phyloP scores from a whole-genome alignment of 176 grass and related monocot genomes.

The Areca catechu region DNA sequence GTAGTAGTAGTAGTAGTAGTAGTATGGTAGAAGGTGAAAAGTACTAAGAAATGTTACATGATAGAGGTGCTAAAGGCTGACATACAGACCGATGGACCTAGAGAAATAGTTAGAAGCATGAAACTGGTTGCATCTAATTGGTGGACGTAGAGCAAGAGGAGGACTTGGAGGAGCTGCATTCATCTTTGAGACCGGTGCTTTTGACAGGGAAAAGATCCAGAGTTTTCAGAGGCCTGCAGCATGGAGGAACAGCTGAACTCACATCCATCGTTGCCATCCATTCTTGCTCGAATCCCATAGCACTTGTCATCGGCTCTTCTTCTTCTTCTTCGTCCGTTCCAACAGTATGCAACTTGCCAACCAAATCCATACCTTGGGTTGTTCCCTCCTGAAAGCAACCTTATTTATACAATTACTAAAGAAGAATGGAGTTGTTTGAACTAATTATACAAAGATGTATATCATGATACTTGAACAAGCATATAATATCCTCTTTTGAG shows the following conservation, averaged over 20 bases:
- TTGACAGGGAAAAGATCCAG: slow-evolving; percentile 80
- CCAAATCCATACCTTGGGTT: slow-evolving; percentile 27
- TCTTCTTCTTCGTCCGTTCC: slow-evolving; percentile 32
- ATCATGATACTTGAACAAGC: no score
- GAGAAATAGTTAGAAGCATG: no score
- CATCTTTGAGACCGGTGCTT: slow-evolving; percentile 68
- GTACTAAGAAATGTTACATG: no score
- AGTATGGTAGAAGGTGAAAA: no score
- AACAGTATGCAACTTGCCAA: slow-evolving; percentile 21
- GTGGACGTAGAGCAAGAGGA: slow-evolving; percentile 94
- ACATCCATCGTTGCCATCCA: slow-evolving; percentile 27
- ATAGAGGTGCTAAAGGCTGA: no score
- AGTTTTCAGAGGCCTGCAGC: slow-evolving; percentile 63
- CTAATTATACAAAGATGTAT: no score
- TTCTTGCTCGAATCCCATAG: slow-evolving; percentile 5
- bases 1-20: no score
- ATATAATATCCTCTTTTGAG: no score
- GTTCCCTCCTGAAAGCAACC: slow-evolving; percentile 26
- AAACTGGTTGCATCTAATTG: slow-evolving; percentile 24
- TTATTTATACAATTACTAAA: not conserved
- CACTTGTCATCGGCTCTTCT: slow-evolving; percentile 3
- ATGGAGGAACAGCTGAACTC: slow-evolving; percentile 25
- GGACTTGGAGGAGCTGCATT: slow-evolving; percentile 86
- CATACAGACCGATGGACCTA: no score
- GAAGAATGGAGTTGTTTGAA: no score